Evolutionary conservation across 371 early-diverging fungal species (phyloP), one percentile per base, ranked within the genome.

Genomic region (Gilbertella persicaria): DNA sequence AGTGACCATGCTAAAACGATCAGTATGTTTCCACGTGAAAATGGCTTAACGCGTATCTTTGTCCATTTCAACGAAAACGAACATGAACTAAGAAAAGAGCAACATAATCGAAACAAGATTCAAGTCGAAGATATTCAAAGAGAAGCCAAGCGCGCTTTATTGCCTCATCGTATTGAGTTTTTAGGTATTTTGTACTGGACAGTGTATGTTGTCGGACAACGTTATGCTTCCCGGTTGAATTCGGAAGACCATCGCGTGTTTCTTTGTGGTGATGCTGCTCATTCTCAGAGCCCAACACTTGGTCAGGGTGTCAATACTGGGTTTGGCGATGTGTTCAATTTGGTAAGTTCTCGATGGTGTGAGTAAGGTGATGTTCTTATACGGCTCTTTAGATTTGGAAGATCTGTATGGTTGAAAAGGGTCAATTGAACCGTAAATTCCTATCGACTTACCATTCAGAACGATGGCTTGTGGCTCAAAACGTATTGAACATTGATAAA

Each of bases 221-320:
- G 73, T 1, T 51, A 55, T 42, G 76, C 73, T 24, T 53, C 62
- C 6, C 41, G 36, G 33, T 51, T 75, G 46, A 61, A 62, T 50
- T 66, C 67, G 5, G 61, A 66, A 40, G 53, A 67, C 29, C 42
- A 56, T 21, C 49, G 73, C 0, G 65, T 73, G 2, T 73, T 76
- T 21, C 50, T 76, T 6, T 68, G 68, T 58, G 77, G 77, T 37
- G 77, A 76, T 59, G 69, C 77, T 51, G 72, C 71, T 5, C 75
- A 75, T 41, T 69, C 69, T 29, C 75, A 71, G 40, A 71, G 72
- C 20, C 75, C 75, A 16, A 75, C 75, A 2, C 60, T 71, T 5
- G 75, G 75, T 21, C 72, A 71, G 48, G 75, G 75, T 19, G 52
- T 71, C 10, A 75, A 75, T 41, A 71, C 75, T 13, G 75, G 75